Evolutionary conservation across 1,284 basidiomycete genomes (phyloP).

Genomic region (Cryptococcus jaspeensis): DNA sequence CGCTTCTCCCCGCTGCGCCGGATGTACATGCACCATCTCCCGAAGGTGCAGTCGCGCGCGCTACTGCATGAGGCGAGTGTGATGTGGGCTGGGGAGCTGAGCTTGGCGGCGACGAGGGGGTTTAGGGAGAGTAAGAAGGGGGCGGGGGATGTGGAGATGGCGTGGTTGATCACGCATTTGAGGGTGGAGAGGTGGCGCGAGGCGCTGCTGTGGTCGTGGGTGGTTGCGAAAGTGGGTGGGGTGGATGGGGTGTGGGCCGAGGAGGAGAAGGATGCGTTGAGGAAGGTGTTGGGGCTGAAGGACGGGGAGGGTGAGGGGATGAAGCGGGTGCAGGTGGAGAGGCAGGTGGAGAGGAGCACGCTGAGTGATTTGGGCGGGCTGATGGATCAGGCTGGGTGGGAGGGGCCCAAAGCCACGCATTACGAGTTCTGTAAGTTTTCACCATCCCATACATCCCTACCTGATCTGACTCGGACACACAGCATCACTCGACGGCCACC

Average conservation of each 20-base stretch:
- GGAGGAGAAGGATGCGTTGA: constrained; percentile 26
- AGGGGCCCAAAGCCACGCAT: constrained; percentile 21
- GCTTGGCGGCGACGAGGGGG: constrained; percentile 27
- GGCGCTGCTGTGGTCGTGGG: constrained; percentile 41
- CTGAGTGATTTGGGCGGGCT: constrained; percentile 23
- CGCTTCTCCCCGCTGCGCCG: constrained; percentile 32
- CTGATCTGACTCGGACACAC: neutral
- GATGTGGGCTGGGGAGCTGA: constrained; percentile 35
- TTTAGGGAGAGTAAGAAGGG: constrained; percentile 39
- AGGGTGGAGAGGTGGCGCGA: constrained; percentile 47
- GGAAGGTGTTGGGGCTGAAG: constrained; percentile 18
- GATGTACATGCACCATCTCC: constrained; percentile 42
- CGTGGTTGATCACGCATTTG: constrained; percentile 36
- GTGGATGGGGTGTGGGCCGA: constrained; percentile 29
- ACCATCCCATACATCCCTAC: neutral
- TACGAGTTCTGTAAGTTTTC: constrained; percentile 37
- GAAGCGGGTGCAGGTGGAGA: constrained; percentile 4
- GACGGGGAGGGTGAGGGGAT: constrained; percentile 11
- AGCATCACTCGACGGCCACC: constrained; percentile 38
- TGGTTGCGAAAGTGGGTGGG: constrained; percentile 38
- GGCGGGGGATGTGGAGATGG: constrained; percentile 39
- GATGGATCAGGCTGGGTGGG: constrained; percentile 27
- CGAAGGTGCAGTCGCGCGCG: constrained; percentile 30
- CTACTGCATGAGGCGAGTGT: constrained; percentile 38
- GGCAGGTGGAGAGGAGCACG: constrained; percentile 21